phyloP scores from a whole-genome alignment of 805 yeast genomes.

The Wickerhamomyces chambardii region DNA sequence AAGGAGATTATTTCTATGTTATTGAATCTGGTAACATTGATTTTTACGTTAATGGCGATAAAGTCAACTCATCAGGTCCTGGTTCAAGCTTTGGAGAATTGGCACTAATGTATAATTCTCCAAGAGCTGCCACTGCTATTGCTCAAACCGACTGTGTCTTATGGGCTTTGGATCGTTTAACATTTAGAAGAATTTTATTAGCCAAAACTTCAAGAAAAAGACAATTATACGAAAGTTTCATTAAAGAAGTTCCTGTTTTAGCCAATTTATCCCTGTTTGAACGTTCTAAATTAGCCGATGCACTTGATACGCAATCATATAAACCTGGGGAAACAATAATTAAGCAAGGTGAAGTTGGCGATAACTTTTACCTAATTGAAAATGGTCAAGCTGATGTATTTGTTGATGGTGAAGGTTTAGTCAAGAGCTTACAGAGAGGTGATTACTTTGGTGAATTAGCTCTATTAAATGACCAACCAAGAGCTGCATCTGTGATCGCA shows the following conservation, averaged over 20 bases:
- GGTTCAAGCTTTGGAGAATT: conserved; percentile 95
- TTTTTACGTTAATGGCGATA: conserved; percentile 54
- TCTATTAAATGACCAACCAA: conserved; percentile 79
- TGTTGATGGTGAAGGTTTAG: conserved; percentile 48
- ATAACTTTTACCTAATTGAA: conserved; percentile 66
- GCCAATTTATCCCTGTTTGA: conserved; percentile 67
- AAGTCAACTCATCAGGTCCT: conserved; percentile 68
- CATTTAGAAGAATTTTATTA: conserved; percentile 84
- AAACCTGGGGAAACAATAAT: conserved; percentile 69
- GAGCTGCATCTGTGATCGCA: conserved; percentile 90
- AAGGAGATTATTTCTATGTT: conserved; percentile 87
- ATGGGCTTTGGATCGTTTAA: conserved; percentile 91
- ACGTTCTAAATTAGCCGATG: conserved; percentile 90
- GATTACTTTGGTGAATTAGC: conserved; percentile 98
- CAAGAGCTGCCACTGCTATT: conserved; percentile 91
- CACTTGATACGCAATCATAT: conserved; percentile 71
- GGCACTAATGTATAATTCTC: conserved; percentile 95
- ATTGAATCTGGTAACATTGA: conserved; percentile 82
- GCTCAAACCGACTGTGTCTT: conserved; percentile 65
- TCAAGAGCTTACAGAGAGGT: conserved; percentile 60
- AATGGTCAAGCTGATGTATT: conserved; percentile 76
- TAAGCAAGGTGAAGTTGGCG: conserved; percentile 80
- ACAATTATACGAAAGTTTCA: conserved; percentile 79
- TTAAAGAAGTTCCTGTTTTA: conserved; percentile 80
- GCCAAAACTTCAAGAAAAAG: conserved; percentile 90